Base-by-base conservation (phyloP, 2,329 filamentous ascomycete species). In the Daldinia eschscholtzii region DNA sequence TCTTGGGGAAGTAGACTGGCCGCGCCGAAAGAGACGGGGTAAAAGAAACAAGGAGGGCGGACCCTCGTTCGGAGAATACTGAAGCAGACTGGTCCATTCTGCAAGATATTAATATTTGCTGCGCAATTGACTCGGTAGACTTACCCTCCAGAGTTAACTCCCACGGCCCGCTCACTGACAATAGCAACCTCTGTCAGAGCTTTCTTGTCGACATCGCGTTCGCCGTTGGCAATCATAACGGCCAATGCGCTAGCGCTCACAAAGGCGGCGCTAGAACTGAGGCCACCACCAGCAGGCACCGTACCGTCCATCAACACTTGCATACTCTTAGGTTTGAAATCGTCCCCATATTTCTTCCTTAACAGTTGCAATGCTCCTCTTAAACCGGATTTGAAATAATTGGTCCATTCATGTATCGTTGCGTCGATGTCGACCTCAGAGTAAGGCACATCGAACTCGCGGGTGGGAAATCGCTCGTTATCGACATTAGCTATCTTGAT, bases 21-120 rank as follows among this genome's bases (percentile, higher is more conserved):
- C 89, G 87, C 35, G 92, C 93, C 26, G 87, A 86, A 58, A 99
- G 90, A 18, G 84, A 85, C 2, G 96, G 96, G 71, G 89, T 89
- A 83, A 99, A 99, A 9, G 91, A 92, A 67, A 98, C 95, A 78
- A 97, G 94, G 48, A 98, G 88, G 9, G 96, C 94, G 42, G 92
- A 93, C 57, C 93, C 94, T 72, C 91, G 90, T 75, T 93, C 87
- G 0, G 94, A 95, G 81, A 99, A 96, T 71, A 99, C 95, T 0
- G 95, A 98, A 37, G 96, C 96, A 13, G 94, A 91, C 83, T 99
- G 96, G 78, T 99, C 96, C 96, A 99, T 98, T 63, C 94, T 93
- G 70, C 68, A 63, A 35, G 28, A 48, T 30, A 64, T 48, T 0
- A 64, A 30, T 55, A 39, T 41, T 48, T 20, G 33, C 70, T 81